Evolutionary conservation across 2,329 filamentous ascomycete species (phyloP), one percentile per base, ranked within the genome.

Genomic region (Venturia pyrina): DNA sequence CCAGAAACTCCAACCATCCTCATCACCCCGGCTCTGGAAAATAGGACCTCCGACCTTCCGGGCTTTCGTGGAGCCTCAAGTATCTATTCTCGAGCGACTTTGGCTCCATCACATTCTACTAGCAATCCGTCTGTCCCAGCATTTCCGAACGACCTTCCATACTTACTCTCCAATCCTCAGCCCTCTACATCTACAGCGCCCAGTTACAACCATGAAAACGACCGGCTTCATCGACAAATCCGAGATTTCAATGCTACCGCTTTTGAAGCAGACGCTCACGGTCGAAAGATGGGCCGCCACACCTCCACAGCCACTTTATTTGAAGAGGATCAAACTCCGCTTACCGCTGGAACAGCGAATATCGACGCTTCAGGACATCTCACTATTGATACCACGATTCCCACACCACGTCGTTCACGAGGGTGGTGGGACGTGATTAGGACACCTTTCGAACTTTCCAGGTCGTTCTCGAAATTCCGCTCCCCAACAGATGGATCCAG

Each of bases 351-450:
- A 11, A 28, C 44, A 37, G 11, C 48, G 19, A 62, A 62, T 34
- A 28, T 62, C 17, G 17, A 40, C 40, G 48, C 62, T 17, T 59
- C 32, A 13, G 62, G 61, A 15, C 40, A 61, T 40, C 69, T 69
- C 19, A 69, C 72, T 60, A 70, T 78, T 32, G 74, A 78, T 62
- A 76, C 76, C 3, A 70, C 70, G 19, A 69, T 74, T 24, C 70
- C 70, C 50, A 84, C 83, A 37, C 82, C 79, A 53, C 82, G 84
- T 13, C 82, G 81, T 65, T 88, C 87, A 34, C 81, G 82, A 67
- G 89, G 89, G 24, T 92, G 89, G 89, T 92, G 89, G 89, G 89
- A 90, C 70, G 82, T 89, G 69, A 85, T 92, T 65, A 87, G 84
- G 8, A 89, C 89, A 0, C 89, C 89, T 0, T 91, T 91, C 71